Evolutionary conservation across 768 basidiomycete species (phyloP).

Genomic region (Mycena rosella): DNA sequence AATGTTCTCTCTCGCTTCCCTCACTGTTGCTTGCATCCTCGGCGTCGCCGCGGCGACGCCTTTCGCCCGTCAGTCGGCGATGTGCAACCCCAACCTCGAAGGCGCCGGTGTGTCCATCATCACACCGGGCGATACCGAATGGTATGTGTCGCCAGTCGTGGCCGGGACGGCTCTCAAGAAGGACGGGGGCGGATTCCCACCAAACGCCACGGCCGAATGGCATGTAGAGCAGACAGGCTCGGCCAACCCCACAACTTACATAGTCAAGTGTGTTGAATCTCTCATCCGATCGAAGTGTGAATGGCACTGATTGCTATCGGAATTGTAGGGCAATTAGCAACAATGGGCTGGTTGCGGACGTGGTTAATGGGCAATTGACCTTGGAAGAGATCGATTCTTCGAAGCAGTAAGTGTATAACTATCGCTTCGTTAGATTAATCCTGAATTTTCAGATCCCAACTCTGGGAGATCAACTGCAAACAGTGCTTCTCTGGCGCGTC

Average conservation of each 20-base stretch:
- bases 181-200: slow-evolving; percentile 8
- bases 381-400: slow-evolving; percentile 24
- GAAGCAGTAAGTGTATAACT: slow-evolving; percentile 4
- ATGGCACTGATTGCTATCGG: not conserved
- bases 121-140: too few relatives aligned
- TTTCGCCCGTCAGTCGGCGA: slow-evolving; percentile 13
- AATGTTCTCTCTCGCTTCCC: slow-evolving; percentile 26
- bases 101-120: too few relatives aligned
- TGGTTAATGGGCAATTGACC: slow-evolving; percentile 14
- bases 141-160: slow-evolving; percentile 24
- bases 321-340: slow-evolving; percentile 24
- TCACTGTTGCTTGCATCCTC: slow-evolving; percentile 24
- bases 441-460: slow-evolving; percentile 16
- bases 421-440: not conserved
- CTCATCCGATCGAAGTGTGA: not conserved
- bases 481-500: slow-evolving; percentile 28
- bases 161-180: slow-evolving; percentile 30
- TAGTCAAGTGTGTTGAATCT: slow-evolving; percentile 26
- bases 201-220: slow-evolving; percentile 31
- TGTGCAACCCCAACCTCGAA: slow-evolving; percentile 34
- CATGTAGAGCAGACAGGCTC: slow-evolving; percentile 35
- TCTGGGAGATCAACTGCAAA: slow-evolving; percentile 34
- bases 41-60: slow-evolving; percentile 20
- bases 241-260: slow-evolving; percentile 27
- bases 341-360: slow-evolving; percentile 26